Evolutionary conservation across 192 early-diverging fungal species (phyloP), one percentile per base, ranked within the genome.

Genomic region (Coemansia sp.): DNA sequence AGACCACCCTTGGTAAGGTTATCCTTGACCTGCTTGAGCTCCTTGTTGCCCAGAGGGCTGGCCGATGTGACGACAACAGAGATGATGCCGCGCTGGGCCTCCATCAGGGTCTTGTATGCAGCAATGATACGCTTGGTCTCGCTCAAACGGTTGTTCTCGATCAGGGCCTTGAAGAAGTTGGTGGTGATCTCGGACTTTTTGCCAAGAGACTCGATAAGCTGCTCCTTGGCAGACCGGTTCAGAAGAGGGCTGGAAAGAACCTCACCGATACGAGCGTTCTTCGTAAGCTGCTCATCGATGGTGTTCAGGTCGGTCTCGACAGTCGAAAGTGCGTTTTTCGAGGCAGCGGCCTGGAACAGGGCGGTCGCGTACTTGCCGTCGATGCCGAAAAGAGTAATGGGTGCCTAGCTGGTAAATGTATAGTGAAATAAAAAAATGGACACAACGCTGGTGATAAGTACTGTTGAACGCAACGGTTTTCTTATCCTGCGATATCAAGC

Each of bases 361-460:
- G 96, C 96, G 16, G 95, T 96, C 55, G 96, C 95, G 80, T 99
- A 99, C 71, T 95, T 92, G 72, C 96, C 96, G 48, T 96, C 93
- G 77, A 99, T 91, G 57, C 95, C 94, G 86, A 92, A 89, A 56
- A 99, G 86, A 50, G 88, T 84, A 33, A 94, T 58, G 20, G 94
- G 94, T 51, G 89, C 86, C 92, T 96, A 78, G 42, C 42, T 14
- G n/a, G n/a, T n/a, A n/a, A 6, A 36, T 36, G 34, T 8, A 36
- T 6, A 52, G 64, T 49, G 7, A 18, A 49, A 20, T 14, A 10
- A 29, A 40, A 22, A 50, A 50, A 4, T 50, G 17, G 17, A 50
- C 29, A 56, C 34, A 36, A 8, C 5, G 4, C 5, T 36, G 34
- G 5, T 50, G 49, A 5, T 60, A 38, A 36, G 34, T 36, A 36